Evolutionary conservation across 768 basidiomycete species (phyloP), one percentile per base, ranked within the genome.

Genomic region (Pulveroboletus sp.): DNA sequence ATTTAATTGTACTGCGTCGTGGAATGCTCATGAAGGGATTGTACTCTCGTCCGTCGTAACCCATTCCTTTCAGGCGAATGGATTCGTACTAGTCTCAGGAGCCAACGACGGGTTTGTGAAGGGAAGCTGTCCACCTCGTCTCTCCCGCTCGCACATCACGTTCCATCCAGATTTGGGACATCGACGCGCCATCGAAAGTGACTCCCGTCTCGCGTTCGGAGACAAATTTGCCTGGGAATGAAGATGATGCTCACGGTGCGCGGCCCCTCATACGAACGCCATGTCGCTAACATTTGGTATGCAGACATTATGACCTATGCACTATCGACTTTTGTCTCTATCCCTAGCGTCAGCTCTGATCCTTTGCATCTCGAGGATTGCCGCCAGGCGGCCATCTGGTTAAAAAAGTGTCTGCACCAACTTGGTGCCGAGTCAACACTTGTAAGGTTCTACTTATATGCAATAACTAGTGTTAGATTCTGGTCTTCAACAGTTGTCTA

Each of bases 301-400:
- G 17, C 49, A 81, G 91, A 92, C 57, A 81, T 82, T 11, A 75
- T 94, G 73, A 75, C 82, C 2, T 86, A 84, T 59, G 89, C 89
- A 0, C 73, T 95, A 6, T 83, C 86, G 0, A 87, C 89, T 61
- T 91, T 99, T 54, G 76, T 96, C 6, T 82, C 91, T 0, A 88
- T 93, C 37, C 89, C 84, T 1, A 95, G 93, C 39, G 79, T 99
- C 43, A 93, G 90, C 60, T 81, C 77, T 42, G 75, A 76, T 49
- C 76, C 80, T 1, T 62, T 70, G 1, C 81, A 88, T 62, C 76
- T 81, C 48, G 91, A 92, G 65, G 86, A 94, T 63, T 99, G 96
- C 64, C 79, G 93, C 46, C 95, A 98, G 63, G 89, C 92, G 1
- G 93, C 93, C 6, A 85, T 94, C 39, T 93, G 93, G 84, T 70